Evolutionary conservation across 2,329 filamentous ascomycete genomes (phyloP).

Genomic region (Calycina herbarum): DNA sequence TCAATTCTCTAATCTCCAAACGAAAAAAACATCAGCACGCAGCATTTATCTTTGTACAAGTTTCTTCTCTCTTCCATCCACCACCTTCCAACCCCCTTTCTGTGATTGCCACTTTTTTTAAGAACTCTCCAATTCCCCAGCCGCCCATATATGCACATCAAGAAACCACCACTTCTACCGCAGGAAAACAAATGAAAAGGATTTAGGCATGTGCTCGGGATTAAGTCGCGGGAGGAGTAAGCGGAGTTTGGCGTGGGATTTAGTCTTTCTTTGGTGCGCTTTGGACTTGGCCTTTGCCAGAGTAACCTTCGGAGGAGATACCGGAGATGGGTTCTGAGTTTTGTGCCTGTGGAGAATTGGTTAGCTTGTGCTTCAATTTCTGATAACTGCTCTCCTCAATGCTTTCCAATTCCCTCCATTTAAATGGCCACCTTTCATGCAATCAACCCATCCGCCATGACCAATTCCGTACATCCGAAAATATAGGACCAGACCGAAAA

Average conservation of each 20-base stretch:
- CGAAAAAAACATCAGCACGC: constrained; percentile 9
- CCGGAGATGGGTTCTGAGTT: constrained; percentile 85
- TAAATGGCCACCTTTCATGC: neutral
- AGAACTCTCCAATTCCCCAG: neutral
- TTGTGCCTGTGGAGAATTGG: constrained; percentile 59
- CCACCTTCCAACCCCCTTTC: neutral
- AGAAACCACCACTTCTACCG: constrained; percentile 8
- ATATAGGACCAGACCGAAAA: neutral
- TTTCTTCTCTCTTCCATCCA: constrained; percentile 7
- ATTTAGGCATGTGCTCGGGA: neutral
- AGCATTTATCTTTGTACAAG: constrained; percentile 25
- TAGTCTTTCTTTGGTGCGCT: constrained; percentile 35
- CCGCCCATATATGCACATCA: constrained; percentile 15
- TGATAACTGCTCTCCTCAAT: neutral
- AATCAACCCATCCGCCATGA: neutral
- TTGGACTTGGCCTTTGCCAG: constrained; percentile 77
- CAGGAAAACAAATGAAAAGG: constrained; percentile 14
- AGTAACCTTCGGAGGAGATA: constrained; percentile 76
- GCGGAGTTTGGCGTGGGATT: constrained; percentile 4
- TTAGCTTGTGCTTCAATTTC: constrained; percentile 17
- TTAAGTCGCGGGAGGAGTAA: constrained; percentile 4
- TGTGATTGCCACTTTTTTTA: neutral
- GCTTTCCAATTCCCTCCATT: neutral
- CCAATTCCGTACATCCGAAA: neutral
- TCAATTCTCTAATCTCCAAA: constrained; percentile 18